phyloP scores from a whole-genome alignment of 2,329 filamentous ascomycete genomes.

The Aspergillus fumigatus region DNA sequence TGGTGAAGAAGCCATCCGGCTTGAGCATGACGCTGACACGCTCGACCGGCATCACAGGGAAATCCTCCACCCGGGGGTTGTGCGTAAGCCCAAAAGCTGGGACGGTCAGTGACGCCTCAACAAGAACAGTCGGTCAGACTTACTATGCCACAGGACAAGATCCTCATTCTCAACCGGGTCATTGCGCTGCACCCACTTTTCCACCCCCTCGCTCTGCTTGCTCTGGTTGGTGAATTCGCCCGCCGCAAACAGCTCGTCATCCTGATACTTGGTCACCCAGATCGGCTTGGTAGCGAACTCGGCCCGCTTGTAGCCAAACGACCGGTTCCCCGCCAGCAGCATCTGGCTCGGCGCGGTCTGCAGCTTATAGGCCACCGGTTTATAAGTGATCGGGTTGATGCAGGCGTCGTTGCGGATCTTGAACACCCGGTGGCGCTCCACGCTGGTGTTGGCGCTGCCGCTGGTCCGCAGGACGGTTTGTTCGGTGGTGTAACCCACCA shows the following conservation, averaged over 20 bases:
- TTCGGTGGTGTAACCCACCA: constrained; percentile 57
- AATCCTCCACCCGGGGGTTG: constrained; percentile 60
- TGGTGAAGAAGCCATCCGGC: constrained; percentile 49
- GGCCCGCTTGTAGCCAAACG: constrained; percentile 44
- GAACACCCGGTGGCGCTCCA: constrained; percentile 45
- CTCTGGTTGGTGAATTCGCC: constrained; percentile 52
- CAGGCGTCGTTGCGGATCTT: constrained; percentile 49
- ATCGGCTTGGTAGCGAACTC: constrained; percentile 51
- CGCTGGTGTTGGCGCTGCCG: constrained; percentile 51
- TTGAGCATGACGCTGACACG: constrained; percentile 44
- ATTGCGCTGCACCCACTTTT: constrained; percentile 47
- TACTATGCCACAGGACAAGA: constrained; percentile 37
- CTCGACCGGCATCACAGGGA: constrained; percentile 64
- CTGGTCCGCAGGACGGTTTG: constrained; percentile 48
- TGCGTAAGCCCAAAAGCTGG: constrained; percentile 55
- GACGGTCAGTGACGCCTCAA: not conserved
- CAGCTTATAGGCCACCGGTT: constrained; percentile 49
- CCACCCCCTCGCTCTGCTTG: constrained; percentile 50
- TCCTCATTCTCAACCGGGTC: constrained; percentile 47
- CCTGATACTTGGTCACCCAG: constrained; percentile 52
- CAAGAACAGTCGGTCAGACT: constrained; percentile 7
- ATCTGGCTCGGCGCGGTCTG: constrained; percentile 46
- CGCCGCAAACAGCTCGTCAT: constrained; percentile 50
- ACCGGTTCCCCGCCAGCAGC: constrained; percentile 44
- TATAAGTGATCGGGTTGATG: constrained; percentile 44